Evolutionary conservation across 768 basidiomycete genomes (phyloP).

Genomic region (Scleroderma citrinum): DNA sequence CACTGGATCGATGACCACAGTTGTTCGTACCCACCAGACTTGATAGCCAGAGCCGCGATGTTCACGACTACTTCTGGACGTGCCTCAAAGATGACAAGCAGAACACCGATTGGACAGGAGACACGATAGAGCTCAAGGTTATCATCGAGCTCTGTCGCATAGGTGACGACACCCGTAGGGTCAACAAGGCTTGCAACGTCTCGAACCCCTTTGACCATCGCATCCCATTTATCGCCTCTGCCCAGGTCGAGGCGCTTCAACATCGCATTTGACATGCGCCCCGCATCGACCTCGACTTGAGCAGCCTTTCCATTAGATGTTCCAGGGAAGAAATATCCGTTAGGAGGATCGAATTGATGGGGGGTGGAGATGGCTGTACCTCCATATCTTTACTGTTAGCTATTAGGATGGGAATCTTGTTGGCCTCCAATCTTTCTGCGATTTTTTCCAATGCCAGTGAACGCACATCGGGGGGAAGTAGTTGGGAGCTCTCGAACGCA

Average conservation of each 20-base stretch:
- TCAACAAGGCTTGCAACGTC: slow-evolving; percentile 85
- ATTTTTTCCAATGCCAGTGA: slow-evolving; percentile 69
- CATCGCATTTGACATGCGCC: slow-evolving; percentile 77
- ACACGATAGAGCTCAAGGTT: slow-evolving; percentile 86
- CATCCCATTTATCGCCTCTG: slow-evolving; percentile 84
- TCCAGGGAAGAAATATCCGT: background rate
- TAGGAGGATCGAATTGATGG: slow-evolving; percentile 1
- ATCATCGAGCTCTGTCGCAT: slow-evolving; percentile 87
- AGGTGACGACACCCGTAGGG: slow-evolving; percentile 81
- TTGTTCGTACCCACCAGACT: slow-evolving; percentile 62
- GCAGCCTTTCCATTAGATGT: slow-evolving; percentile 50
- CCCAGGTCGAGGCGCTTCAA: slow-evolving; percentile 81
- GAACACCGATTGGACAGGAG: slow-evolving; percentile 92
- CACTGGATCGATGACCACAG: background rate
- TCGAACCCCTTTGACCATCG: slow-evolving; percentile 84
- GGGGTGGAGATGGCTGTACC: slow-evolving; percentile 34
- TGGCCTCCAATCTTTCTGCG: slow-evolving; percentile 53
- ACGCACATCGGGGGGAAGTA: slow-evolving; percentile 63
- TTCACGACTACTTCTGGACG: slow-evolving; percentile 97
- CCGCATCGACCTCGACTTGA: slow-evolving; percentile 68
- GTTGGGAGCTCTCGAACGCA: slow-evolving; percentile 85
- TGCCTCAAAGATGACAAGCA: slow-evolving; percentile 96
- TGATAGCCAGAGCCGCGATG: slow-evolving; percentile 92
- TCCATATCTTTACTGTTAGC: slow-evolving; percentile 82
- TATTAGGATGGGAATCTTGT: slow-evolving; percentile 62